phyloP scores from a whole-genome alignment of 148 eudicot species.

The Dysphania ambrosioides region DNA sequence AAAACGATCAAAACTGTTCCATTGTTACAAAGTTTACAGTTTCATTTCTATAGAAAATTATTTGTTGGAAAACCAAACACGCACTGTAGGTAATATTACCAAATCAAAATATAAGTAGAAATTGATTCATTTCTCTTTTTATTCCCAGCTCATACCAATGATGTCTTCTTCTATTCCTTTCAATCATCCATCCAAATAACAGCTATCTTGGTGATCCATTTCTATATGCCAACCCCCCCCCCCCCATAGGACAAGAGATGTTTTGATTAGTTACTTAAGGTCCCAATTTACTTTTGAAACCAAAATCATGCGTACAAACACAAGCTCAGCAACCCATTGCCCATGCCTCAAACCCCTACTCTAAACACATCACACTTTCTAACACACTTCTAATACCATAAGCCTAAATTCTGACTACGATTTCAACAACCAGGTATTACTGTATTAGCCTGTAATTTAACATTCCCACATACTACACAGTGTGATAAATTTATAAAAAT shows the following conservation, averaged over 20 bases:
- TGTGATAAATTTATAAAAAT: no score
- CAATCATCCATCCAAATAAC: background rate
- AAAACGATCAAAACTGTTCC: background rate
- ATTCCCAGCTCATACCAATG: background rate
- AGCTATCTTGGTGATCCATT: background rate
- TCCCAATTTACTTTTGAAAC: background rate
- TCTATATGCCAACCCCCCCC: background rate
- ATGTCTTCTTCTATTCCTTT: background rate
- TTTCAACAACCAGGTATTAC: no score
- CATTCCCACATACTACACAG: background rate
- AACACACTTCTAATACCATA: background rate
- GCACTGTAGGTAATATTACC: no score
- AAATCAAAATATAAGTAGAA: no score
- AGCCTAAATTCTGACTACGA: background rate
- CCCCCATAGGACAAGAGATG: background rate
- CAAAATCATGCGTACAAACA: background rate
- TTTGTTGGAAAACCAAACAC: no score
- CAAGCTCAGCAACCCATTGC: background rate
- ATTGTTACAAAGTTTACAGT: background rate
- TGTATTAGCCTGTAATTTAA: background rate
- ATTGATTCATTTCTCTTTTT: no score
- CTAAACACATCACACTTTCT: background rate
- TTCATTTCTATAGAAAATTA: background rate
- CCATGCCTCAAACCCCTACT: background rate
- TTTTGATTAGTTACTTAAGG: background rate